Base-by-base conservation (phyloP, 2,329 filamentous ascomycete species). In the Ophidiomyces ophidiicola region DNA sequence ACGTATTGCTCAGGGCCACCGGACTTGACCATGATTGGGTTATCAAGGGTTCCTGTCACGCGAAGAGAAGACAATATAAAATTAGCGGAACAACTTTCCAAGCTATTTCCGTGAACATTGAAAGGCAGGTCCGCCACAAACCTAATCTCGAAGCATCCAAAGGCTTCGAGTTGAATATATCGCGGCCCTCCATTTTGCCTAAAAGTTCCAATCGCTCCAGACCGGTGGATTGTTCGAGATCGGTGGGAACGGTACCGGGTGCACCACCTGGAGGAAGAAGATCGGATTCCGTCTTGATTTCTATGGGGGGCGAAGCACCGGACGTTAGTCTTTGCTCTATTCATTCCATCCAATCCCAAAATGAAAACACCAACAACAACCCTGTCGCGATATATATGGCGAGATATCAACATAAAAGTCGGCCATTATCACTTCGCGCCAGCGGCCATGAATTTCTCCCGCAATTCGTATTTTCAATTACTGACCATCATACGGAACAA, bases 101-200 rank as follows among this genome's bases (percentile, higher is more conserved):
- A n/a, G n/a, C n/a, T n/a, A n/a, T 24, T 25, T 5, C 12, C 6
- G 12, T 10, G n/a, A 5, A 14, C 37, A 40, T 21, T 11, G n/a
- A 17, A 28, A 6, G 24, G 19, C 6, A 40, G 17, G 26, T 12
- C 49, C 32, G 15, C 42, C 34, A 57, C 70, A 50, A 72, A 83
- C 88, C 88, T 66, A 75, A 76, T 60, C 90, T 80, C 63, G 82
- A 90, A 48, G 88, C 73, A 63, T 96, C 90, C 54, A 98, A 76
- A 48, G 90, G 90, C 66, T 78, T 80, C 90, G 96, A 94, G 70
- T 98, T 87, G 71, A 98, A 98, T 62, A 96, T 72, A 61, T 98
- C 90, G 56, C 94, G 71, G 51, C 90, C 87, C 73, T 96, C 85
- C 82, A 96, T 94, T 78, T 98, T 98, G 68, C 90, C 90, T 62